Evolutionary conservation across 1,284 basidiomycete genomes (phyloP), one percentile per base, ranked within the genome.

Genomic region (Thelephora terrestris): DNA sequence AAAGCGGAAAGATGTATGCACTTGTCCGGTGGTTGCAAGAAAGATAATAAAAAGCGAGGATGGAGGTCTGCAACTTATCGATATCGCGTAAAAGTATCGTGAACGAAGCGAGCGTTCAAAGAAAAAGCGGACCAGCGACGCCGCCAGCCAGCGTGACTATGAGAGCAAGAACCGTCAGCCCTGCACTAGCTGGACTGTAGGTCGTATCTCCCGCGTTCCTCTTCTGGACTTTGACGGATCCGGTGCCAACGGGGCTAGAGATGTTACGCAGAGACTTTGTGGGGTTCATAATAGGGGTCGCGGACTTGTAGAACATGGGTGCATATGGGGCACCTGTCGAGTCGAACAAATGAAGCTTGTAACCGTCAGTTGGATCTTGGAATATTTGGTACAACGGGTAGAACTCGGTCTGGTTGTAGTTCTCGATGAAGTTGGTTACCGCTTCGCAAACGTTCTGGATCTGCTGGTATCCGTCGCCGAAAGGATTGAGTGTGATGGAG

Each of bases 391-490:
- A 88, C 6, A 56, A 53, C 45, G 57, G 50, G 64, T 76, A 78
- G 38, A 75, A 58, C 58, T 83, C 79, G 6, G 78, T 83, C 54
- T 75, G 59, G 68, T 89, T 85, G 75, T 91, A 94, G 50, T 72
- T 67, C 58, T 91, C 81, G 59, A 94, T 77, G 61, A 91, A 81
- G 64, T 91, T 90, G 24, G 91, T 91, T 5, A 76, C 71, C 4
- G 90, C 85, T 1, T 84, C 85, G 60, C 93, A 97, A 0, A 89
- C 81, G 57, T 93, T 85, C 70, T 97, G 91, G 43, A 95, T 77
- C 69, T 93, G 91, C 62, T 94, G 89, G 66, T 78, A 89, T 14
- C 92, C 92, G 62, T 96, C 92, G 14, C 71, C 74, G 54, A 87
- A 76, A 2, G 91, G 86, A 2, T 60, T 69, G 58, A 89, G 66